Evolutionary conservation across 2,329 filamentous ascomycete genomes (phyloP), one percentile per base, ranked within the genome.

Genomic region (Colletotrichum tabaci): DNA sequence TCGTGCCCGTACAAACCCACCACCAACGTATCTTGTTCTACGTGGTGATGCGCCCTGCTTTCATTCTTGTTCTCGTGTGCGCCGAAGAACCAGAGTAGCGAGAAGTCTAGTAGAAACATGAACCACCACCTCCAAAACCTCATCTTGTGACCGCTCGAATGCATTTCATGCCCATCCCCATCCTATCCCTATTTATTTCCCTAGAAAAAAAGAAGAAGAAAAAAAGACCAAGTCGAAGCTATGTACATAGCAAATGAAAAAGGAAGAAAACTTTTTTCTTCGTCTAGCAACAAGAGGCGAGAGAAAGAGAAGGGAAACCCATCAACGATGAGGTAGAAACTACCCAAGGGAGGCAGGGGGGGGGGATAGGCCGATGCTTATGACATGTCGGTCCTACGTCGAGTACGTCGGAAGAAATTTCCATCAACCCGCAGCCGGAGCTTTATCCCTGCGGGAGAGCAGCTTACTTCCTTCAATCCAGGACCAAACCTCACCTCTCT

Each of bases 211-310:
- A 35, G 1, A 30, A 9, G 7, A 35, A 35, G 8, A 35, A 9
- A 35, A 62, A 63, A 42, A 64, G 60, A 72, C 57, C 72, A 72
- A 69, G 72, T 69, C 60, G 49, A 60, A 58, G 44, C 66, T 72
- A 71, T 72, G 70, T 72, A 61, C 70, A 61, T 53, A 1, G 16
- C 42, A 56, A 62, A 40, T 21, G 18, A 52, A 55, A 50, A 66
- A 61, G 50, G 56, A 66, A 61, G 55, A 52, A 26, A 72, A 72
- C 70, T 71, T 72, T 72, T 72, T 72, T 72, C 70, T 72, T 72
- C 66, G 70, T 71, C 70, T 72, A 72, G 46, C 46, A 66, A 46
- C 52, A 53, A 46, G 56, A 71, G 35, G 65, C 56, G 40, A 60
- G 64, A 46, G 63, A 53, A 23, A 10, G 42, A 67, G 42, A 67